These are phyloP conservation scores for Pseudogymnoascus sp. DNA, from an alignment of 2,329 filamentous ascomycete genomes.

Conservation along the genomic window DNA sequence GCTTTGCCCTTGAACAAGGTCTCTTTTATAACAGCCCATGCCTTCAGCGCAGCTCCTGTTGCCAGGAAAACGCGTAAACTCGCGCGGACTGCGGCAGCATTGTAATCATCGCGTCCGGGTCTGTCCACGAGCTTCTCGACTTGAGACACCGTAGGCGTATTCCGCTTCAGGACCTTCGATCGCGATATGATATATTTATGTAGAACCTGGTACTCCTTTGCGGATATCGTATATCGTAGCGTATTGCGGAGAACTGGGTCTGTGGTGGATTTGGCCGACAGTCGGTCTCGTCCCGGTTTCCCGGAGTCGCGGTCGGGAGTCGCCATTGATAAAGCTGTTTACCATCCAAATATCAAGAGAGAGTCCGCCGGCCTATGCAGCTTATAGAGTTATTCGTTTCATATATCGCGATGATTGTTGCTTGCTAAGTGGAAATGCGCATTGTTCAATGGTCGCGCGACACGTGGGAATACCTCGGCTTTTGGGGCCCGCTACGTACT, in stretches of 20 bases:
- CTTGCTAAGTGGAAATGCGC: not conserved
- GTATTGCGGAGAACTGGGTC: constrained; percentile 79
- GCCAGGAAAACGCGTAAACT: constrained; percentile 64
- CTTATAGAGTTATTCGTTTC: constrained; percentile 8
- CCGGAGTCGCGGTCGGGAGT: constrained; percentile 3
- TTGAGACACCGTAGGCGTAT: constrained; percentile 48
- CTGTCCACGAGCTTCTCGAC: constrained; percentile 39
- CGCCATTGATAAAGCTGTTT: constrained; percentile 4
- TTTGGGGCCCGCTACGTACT: not conserved
- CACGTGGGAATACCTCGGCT: constrained; percentile 7
- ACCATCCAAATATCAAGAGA: not conserved
- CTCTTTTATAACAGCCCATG: constrained; percentile 48
- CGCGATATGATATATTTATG: constrained; percentile 78
- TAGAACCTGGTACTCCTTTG: constrained; percentile 77
- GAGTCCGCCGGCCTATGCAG: not conserved
- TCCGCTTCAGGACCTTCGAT: constrained; percentile 50
- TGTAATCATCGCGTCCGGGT: constrained; percentile 54
- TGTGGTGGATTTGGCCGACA: constrained; percentile 29
- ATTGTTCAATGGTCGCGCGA: constrained; percentile 8
- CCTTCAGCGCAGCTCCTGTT: constrained; percentile 57
- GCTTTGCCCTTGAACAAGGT: constrained; percentile 39
- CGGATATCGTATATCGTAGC: constrained; percentile 77
- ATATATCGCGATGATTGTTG: constrained; percentile 5
- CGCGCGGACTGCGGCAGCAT: constrained; percentile 63
- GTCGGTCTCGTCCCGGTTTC: constrained; percentile 6